Evolutionary conservation across 179 eudicot species (phyloP).

Genomic region (Drosera spatulata): DNA sequence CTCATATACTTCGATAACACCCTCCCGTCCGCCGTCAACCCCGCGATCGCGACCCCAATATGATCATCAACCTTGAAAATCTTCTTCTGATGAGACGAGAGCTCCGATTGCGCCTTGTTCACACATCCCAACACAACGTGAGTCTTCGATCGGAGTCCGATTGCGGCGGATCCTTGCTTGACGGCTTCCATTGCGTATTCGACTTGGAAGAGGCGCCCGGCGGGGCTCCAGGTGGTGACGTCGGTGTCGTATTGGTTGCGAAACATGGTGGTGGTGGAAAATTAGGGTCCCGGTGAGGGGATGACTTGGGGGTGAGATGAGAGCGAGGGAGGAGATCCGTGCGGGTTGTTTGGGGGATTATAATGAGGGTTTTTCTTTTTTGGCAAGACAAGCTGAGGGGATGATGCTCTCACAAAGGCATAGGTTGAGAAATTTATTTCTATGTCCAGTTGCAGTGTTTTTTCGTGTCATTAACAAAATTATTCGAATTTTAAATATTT

Average conservation of each 20-base stretch:
- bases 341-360: too few relatives aligned
- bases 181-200: conserved; percentile 99
- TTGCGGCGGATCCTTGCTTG: conserved; percentile 93
- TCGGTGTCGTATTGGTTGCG: conserved; percentile 80
- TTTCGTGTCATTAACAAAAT: too few relatives aligned
- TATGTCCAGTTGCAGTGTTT: too few relatives aligned
- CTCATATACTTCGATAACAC: conserved; percentile 80
- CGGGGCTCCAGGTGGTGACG: conserved; percentile 80
- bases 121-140: conserved; percentile 72
- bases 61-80: conserved; percentile 94
- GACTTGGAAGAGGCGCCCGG: conserved; percentile 83
- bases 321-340: too few relatives aligned
- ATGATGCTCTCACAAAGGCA: too few relatives aligned
- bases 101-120: conserved; percentile 86
- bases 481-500: too few relatives aligned
- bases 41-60: conserved; percentile 96
- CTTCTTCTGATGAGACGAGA: conserved; percentile 93
- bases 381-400: too few relatives aligned
- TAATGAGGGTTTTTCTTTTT: too few relatives aligned
- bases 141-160: conserved; percentile 87
- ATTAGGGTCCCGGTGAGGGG: not conserved
- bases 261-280: conserved; percentile 24
- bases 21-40: conserved; percentile 90
- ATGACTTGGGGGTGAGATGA: too few relatives aligned
- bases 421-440: too few relatives aligned